Base-by-base conservation (phyloP, 106 monocot species). In the Agapanthus africanus region DNA sequence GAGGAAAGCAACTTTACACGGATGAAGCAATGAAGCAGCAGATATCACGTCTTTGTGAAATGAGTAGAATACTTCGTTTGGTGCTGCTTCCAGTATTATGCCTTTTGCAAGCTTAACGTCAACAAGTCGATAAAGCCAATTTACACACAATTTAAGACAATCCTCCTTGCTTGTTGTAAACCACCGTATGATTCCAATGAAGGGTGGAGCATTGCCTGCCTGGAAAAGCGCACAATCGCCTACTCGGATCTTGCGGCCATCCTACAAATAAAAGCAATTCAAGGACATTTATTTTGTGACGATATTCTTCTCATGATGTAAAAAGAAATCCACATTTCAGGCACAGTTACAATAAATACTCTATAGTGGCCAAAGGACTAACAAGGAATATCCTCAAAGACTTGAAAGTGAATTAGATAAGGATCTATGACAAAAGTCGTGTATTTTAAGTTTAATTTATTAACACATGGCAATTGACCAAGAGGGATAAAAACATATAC, bases 211-310 rank as follows among this genome's bases (percentile, higher is more conserved):
- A 70, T 88, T 77, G 37, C 79, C 91, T 68, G 95, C 79, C 69
- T 80, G 91, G 49, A 95, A 95, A 78, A 95, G 88, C 57, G 95
- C 95, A 78, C 88, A 95, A 41, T 95, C 91, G 70, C 95, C 95
- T 35, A 91, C 81, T 79, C 44, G 81, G 70, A 95, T 78, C 70
- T 86, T 79, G 13, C 95, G 83, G 9, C 91, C 88, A 52, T 88
- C 95, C 95, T 95, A 65, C 21, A 65, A 87, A 54, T 39, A n/a
- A n/a, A n/a, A n/a, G n/a, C n/a, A n/a, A n/a, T n/a, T n/a, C n/a
- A n/a, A n/a, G n/a, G n/a, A n/a, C n/a, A n/a, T n/a, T n/a, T n/a
- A n/a, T n/a, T n/a, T n/a, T 18, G n/a, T n/a, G n/a, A n/a, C n/a
- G n/a, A n/a, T n/a, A n/a, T n/a, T n/a, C n/a, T n/a, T n/a, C n/a